Evolutionary conservation across 148 eudicot species (phyloP), one percentile per base, ranked within the genome.

Genomic region (Simmondsia chinensis): DNA sequence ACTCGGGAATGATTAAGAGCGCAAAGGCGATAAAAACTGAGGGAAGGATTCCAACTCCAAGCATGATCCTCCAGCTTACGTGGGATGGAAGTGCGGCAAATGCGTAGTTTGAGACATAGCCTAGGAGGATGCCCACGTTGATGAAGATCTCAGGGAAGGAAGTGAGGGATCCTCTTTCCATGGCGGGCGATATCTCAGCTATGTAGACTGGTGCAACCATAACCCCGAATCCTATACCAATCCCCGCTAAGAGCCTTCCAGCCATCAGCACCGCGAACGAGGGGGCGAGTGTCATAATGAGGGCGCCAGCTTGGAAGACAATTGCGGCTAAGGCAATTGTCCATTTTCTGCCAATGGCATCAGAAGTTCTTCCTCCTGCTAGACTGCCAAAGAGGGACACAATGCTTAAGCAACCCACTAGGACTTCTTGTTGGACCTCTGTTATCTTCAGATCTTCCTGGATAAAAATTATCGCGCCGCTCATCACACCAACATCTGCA

Each of bases 131-230:
- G 0, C 94, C 96, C 0, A 82, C 34, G 14, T 82, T 87, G 63
- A 87, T 82, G 56, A 87, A 87, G 15, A 87, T 82, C 49, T 87
- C 94, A 0, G 94, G 96, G 49, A 87, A 79, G 15, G 96, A 79
- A 2, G 94, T 82, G 52, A 87, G 69, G 1, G 84, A 61, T 28
- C 96, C 96, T 56, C 96, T 38, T 2, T 69, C 39, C 26, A 74
- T 20, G 2, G 94, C 61, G 1, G 94, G 94, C 2, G 96, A 74
- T 60, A 87, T 79, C 64, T 87, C 96, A 1, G 84, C 93, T n/a
- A 82, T 82, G 54, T 87, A 87, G 4, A 87, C 76, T 0, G 96
- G 96, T 14, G 96, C 94, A 16, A 87, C 70, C 87, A 83, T 82
- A 20, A 82, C 74, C 6, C 94, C 88, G 9, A 79, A 73, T 10